Evolutionary conservation across 352 stramenopile genomes (phyloP).

Genomic region (Globisporangium iwayamae): DNA sequence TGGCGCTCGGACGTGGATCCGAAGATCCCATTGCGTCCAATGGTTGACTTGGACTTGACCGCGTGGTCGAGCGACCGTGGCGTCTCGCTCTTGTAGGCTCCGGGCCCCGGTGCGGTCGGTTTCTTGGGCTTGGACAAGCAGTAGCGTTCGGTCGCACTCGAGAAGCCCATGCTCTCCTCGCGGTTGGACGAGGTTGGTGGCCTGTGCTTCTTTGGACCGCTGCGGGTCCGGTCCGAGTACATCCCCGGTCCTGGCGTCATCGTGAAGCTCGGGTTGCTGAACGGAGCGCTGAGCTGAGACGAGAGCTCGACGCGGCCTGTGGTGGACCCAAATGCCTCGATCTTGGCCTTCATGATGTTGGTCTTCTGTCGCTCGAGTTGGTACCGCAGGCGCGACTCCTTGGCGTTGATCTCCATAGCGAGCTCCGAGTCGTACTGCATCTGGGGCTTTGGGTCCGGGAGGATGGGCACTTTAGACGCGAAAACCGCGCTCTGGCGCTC

Average conservation of each 20-base stretch:
- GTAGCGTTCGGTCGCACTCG: constrained; percentile 55
- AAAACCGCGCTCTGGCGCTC: constrained; percentile 61
- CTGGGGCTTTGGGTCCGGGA: constrained; percentile 37
- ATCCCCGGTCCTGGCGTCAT: constrained; percentile 53
- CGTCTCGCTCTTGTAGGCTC: constrained; percentile 60
- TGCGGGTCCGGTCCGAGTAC: constrained; percentile 31
- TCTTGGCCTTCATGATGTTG: constrained; percentile 25
- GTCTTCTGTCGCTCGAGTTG: constrained; percentile 25
- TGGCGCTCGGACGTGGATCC: constrained; percentile 72
- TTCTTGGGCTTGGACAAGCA: constrained; percentile 47
- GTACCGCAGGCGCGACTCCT: constrained; percentile 41
- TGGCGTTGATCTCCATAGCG: constrained; percentile 55
- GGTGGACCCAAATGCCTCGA: constrained; percentile 72
- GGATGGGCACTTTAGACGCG: constrained; percentile 70
- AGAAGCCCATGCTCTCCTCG: constrained; percentile 60
- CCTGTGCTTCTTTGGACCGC: constrained; percentile 16
- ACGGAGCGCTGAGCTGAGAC: constrained; percentile 54
- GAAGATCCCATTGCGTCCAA: constrained; percentile 70
- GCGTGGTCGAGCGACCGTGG: constrained; percentile 52
- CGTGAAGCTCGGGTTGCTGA: constrained; percentile 53
- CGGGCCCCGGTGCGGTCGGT: constrained; percentile 37
- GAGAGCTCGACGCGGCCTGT: constrained; percentile 48
- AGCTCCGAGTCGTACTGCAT: constrained; percentile 52
- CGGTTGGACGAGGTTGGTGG: constrained; percentile 10
- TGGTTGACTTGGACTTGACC: constrained; percentile 40